Evolutionary conservation across 106 monocot species (phyloP).

Genomic region (Allium cepa): DNA sequence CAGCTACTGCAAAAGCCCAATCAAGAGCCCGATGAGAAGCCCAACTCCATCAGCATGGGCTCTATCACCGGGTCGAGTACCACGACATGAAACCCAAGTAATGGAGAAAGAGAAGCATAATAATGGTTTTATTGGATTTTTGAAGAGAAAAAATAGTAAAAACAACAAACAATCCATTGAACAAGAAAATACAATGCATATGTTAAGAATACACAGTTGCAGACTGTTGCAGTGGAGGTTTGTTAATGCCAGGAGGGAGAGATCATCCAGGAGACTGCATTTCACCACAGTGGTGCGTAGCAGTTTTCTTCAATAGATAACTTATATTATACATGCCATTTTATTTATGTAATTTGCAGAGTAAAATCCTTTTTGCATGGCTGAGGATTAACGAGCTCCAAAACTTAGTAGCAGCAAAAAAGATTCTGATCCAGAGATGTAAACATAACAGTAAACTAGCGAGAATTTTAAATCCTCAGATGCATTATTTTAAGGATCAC

Average conservation of each 20-base stretch:
- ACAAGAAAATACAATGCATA: constrained; percentile 40
- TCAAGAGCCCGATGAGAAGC: not conserved
- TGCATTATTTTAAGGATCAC: constrained; percentile 5
- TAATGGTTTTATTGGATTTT: not conserved
- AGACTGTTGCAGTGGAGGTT: constrained; percentile 67
- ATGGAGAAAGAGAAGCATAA: not conserved
- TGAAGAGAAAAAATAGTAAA: not conserved
- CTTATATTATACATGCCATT: not conserved
- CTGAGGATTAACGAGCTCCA: constrained; percentile 39
- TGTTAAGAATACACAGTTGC: constrained; percentile 17
- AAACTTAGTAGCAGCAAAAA: constrained; percentile 43
- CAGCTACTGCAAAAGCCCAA: not conserved
- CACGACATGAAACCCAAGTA: no score
- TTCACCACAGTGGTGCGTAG: constrained; percentile 30
- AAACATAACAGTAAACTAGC: constrained; percentile 9
- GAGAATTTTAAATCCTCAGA: constrained; percentile 9
- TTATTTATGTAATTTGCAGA: constrained; percentile 16
- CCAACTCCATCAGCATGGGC: constrained; percentile 3
- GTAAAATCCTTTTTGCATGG: constrained; percentile 44
- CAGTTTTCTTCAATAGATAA: not conserved
- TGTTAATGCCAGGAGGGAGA: constrained; percentile 40
- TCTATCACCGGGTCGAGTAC: not conserved
- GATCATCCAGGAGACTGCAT: constrained; percentile 15
- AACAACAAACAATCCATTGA: not conserved
- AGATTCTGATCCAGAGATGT: constrained; percentile 17